phyloP scores from a whole-genome alignment of 2,329 filamentous ascomycete genomes.

The Penicillium psychrosexuale region DNA sequence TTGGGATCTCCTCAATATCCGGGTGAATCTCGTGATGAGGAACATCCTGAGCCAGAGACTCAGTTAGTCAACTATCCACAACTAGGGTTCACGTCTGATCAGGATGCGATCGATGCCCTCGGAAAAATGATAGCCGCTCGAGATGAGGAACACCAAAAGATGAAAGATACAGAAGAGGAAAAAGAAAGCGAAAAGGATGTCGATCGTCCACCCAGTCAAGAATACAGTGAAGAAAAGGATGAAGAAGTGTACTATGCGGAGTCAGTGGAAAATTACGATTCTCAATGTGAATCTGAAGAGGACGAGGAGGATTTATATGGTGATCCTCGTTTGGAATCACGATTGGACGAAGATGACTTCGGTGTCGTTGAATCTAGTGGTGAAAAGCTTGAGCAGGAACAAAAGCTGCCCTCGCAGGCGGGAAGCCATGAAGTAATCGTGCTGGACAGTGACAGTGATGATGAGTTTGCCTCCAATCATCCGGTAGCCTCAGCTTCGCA shows the following conservation, averaged over 20 bases:
- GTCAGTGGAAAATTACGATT: conserved; percentile 4
- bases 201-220: background rate
- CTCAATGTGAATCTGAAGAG: conserved; percentile 13
- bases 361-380: conserved; percentile 14
- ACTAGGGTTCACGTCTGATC: background rate
- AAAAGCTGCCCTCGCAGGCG: background rate
- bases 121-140: background rate
- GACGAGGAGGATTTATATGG: conserved; percentile 11
- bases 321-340: conserved; percentile 1
- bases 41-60: conserved; percentile 29
- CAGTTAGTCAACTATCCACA: background rate
- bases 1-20: background rate
- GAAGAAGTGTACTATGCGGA: conserved; percentile 8
- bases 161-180: background rate
- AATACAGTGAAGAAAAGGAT: conserved; percentile 8
- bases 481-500: background rate
- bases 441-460: conserved; percentile 43
- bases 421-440: conserved; percentile 38
- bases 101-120: conserved; percentile 5
- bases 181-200: conserved; percentile 3
- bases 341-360: conserved; percentile 10
- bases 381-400: conserved; percentile 9
- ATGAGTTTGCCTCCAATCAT: conserved; percentile 27
- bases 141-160: conserved; percentile 4
- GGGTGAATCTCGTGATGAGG: background rate